Conservation (phyloP, 2,329 filamentous ascomycete genomes). For the Cordyceps fumosorosea region DNA sequence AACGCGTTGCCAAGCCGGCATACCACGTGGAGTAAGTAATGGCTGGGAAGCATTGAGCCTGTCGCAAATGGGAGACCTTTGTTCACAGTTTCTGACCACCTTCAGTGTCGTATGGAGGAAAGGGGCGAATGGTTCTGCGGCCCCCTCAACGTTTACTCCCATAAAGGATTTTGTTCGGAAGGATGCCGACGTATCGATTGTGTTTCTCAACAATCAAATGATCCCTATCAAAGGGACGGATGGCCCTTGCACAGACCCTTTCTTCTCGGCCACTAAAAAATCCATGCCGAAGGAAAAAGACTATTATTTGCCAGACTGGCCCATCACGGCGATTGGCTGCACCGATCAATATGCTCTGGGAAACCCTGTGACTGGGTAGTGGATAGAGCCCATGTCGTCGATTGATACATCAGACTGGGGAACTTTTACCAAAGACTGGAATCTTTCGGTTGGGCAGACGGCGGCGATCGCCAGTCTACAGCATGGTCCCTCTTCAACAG, state of each 20-base stretch:
- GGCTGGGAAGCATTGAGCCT: background rate
- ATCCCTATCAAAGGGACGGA: slow-evolving; percentile 8
- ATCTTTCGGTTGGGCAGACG: background rate
- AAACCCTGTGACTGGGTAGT: background rate
- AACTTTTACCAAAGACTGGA: background rate
- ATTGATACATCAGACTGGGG: background rate
- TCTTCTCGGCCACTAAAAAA: slow-evolving; percentile 9
- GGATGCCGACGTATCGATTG: slow-evolving; percentile 12
- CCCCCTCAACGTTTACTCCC: background rate
- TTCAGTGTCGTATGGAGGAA: background rate
- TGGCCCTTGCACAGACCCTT: slow-evolving; percentile 8
- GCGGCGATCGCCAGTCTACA: background rate
- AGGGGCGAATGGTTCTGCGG: background rate
- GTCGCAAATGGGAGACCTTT: background rate
- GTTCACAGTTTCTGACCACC: background rate
- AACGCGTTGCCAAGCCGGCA: background rate
- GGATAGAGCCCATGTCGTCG: background rate
- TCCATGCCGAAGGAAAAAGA: background rate
- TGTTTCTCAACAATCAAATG: slow-evolving; percentile 11
- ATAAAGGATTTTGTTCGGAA: background rate
- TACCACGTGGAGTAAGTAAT: slow-evolving; percentile 3
- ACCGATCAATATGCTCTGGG: slow-evolving; percentile 12
- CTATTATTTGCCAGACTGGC: slow-evolving; percentile 11
- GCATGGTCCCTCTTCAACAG: background rate
- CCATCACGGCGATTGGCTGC: slow-evolving; percentile 11